Base-by-base conservation (phyloP, 805 yeast genomes). In the Metschnikowia gelsemii region DNA sequence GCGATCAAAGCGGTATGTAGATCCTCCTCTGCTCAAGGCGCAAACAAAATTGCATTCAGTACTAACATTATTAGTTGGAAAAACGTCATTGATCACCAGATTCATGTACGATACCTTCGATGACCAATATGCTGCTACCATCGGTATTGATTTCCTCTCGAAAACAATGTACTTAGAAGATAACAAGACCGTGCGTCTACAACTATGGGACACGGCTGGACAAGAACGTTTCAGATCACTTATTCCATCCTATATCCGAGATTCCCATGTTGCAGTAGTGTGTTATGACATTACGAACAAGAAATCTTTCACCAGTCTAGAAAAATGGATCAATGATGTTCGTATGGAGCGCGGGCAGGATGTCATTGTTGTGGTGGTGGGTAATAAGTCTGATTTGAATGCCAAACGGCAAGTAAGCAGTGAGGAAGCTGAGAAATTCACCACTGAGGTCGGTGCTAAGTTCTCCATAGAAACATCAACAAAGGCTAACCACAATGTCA, bases 141-240 rank as follows among this genome's bases (percentile, higher is more conserved):
- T 93, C 40, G 99, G 99, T 19, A 93, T 93, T 48, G 98, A 93
- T 62, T 93, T 93, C 59, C 76, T 93, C 51, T 86, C 95, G 28
- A 91, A 87, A 58, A 58, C 56, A n/a, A 59, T 59, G 63, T 93
- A 93, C 62, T 71, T 93, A 36, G 96, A 95, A 52, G 98, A 93
- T 63, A 89, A 68, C 49, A 68, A 91, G 52, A 93, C 99, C 3
- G 87, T 93, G 29, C 76, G 99, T 56, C 74, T 93, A 49, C 99
- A 93, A 67, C 70, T 93, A 44, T 93, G 99, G 99, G 99, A 91
- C 61, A 91, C 99, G 31, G 98, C 98, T 6, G 99, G 99, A 26
- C 99, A 91, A 66, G 99, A 93, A 63, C 71, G 99, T 54, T 93
- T 93, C 71, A 75, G 98, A 58, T 85, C 96, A 13, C 76, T 93